A percentile compares a stretch with the other conserved stretches of the same genome.
phyloP scores from a whole-genome alignment of 2,329 filamentous ascomycete genomes.

The Monosporascus cannonballus region DNA sequence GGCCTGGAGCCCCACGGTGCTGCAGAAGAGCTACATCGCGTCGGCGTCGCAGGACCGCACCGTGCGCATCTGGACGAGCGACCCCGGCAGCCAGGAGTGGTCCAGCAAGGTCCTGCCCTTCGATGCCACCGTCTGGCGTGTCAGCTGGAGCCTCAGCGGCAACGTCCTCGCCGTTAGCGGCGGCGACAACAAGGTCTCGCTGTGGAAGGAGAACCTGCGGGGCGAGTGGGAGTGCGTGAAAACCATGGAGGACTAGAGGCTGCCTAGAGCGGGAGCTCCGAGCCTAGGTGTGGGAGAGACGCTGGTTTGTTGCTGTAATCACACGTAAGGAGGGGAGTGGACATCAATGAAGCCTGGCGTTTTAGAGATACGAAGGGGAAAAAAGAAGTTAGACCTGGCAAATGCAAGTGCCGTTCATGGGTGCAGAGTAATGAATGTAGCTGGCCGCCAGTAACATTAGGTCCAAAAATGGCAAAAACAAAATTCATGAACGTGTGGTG shows the following conservation, averaged over 20 bases:
- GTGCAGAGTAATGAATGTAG: too few relatives aligned
- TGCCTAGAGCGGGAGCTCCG: neutral
- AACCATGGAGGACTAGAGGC: slow-evolving; percentile 79
- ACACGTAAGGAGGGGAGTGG: neutral
- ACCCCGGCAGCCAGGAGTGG: slow-evolving; percentile 67
- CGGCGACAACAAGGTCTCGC: slow-evolving; percentile 90
- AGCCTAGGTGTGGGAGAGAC: neutral
- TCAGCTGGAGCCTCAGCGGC: slow-evolving; percentile 95
- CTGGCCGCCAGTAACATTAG: too few relatives aligned
- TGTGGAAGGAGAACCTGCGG: slow-evolving; percentile 98
- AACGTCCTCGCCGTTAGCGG: slow-evolving; percentile 93
- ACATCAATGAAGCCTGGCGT: neutral
- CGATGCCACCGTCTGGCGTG: slow-evolving; percentile 86
- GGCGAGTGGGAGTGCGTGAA: slow-evolving; percentile 98
- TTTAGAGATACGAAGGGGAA: neutral
- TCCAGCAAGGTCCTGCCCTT: slow-evolving; percentile 79
- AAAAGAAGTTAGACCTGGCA: neutral
- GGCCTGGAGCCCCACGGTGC: slow-evolving; percentile 89
- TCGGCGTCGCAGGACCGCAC: slow-evolving; percentile 95
- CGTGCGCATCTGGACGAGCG: slow-evolving; percentile 91
- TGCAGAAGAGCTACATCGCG: slow-evolving; percentile 95
- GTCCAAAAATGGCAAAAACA: too few relatives aligned
- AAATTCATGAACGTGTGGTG: too few relatives aligned
- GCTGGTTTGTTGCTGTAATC: neutral
- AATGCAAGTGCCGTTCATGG: neutral